These are phyloP conservation scores for Yarrowia yakushimensis DNA, from an alignment of 805 yeast species.

Conservation along the genomic window DNA sequence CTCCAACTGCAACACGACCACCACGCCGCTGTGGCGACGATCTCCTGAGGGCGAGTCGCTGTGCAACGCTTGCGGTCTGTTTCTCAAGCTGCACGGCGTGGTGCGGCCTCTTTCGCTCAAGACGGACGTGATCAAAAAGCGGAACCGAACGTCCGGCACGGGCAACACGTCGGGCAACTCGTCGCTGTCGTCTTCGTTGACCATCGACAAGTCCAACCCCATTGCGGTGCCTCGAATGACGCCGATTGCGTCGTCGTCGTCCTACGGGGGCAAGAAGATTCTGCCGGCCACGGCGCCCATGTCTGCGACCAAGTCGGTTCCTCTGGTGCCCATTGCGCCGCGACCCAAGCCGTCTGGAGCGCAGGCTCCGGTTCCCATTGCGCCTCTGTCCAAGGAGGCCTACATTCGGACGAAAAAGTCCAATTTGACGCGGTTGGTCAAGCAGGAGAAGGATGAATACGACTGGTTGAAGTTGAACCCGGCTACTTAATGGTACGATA, in stretches of 20 bases:
- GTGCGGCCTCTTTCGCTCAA: constrained; percentile 91
- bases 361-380: constrained; percentile 21
- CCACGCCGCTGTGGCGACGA: constrained; percentile 94
- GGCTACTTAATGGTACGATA: background rate
- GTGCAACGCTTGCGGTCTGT: constrained; percentile 95
- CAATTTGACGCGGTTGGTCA: constrained; percentile 20
- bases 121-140: constrained; percentile 89
- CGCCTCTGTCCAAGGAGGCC: constrained; percentile 22
- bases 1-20: constrained; percentile 85
- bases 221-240: constrained; percentile 25
- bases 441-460: constrained; percentile 21
- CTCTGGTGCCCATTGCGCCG: constrained; percentile 16
- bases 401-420: constrained; percentile 20
- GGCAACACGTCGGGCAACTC: constrained; percentile 8
- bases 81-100: constrained; percentile 88
- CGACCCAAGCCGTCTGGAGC: constrained; percentile 16
- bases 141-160: constrained; percentile 55
- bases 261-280: constrained; percentile 22
- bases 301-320: constrained; percentile 19
- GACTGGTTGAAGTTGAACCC: constrained; percentile 22
- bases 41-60: constrained; percentile 91
- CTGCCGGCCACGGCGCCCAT: constrained; percentile 9
- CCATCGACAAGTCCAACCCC: constrained; percentile 6
- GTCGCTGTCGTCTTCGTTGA: constrained; percentile 20
- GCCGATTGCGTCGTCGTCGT: background rate